Evolutionary conservation across 257 asterid species (phyloP), one percentile per base, ranked within the genome.

Genomic region (Salvia miltiorrhiza): DNA sequence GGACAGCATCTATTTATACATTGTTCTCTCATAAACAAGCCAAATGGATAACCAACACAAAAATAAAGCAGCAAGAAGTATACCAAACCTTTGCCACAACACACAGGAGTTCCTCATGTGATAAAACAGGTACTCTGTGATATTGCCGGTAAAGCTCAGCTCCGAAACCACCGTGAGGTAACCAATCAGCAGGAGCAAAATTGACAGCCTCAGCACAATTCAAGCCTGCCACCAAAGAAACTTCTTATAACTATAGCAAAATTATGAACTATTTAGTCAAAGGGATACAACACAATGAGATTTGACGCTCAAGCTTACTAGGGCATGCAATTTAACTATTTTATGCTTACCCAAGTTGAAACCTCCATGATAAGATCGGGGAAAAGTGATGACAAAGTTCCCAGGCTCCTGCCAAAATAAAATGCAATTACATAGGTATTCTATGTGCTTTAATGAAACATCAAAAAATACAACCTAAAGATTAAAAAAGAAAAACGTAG

Each of bases 171-270:
- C 98, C 98, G 80, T 90, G 89, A 73, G 98, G 98, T 63, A 90
- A 82, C 98, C 98, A 93, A 79, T 93, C 98, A 70, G 97, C 97
- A 79, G 98, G 96, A 49, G 98, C 98, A 77, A 93, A 93, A 80
- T 93, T 93, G 76, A 93, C 98, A 59, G 98, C 98, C 87, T 93
- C 98, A 4, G 98, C 98, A 83, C 98, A 93, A 72, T 93, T 93
- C 78, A 93, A 79, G 64, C 98, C 98, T 93, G 83, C 56, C 67
- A 76, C 55, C 69, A 61, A 73, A 77, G 76, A 75, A 67, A 77
- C 58, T 58, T 50, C 58, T 54, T 72, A 47, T 67, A 76, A n/a
- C 44, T 67, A 0, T 20, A 47, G 54, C 20, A 74, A 13, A 71
- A 17, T 53, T 32, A 39, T 21, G 35, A 59, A 69, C 21, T 60